These are phyloP conservation scores for Platanthera guangdongensis DNA, from an alignment of 106 monocot species.

Conservation along the genomic window DNA sequence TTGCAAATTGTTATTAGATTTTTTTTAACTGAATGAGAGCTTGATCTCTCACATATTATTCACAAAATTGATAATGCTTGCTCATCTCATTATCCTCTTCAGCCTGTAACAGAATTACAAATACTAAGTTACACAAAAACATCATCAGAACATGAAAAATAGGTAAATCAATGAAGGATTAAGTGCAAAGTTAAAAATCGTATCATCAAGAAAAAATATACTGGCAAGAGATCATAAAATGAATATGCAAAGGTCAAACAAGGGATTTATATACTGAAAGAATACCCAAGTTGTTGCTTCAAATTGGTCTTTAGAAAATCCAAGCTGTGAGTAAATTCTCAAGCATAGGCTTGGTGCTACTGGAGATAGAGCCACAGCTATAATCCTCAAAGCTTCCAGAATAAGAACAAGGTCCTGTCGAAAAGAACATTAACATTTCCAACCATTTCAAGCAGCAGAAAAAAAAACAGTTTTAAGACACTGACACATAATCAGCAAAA, in stretches of 20 bases:
- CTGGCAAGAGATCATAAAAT: background rate
- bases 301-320: conserved; percentile 78
- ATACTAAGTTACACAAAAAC: too few relatives aligned
- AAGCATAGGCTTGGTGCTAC: conserved; percentile 63
- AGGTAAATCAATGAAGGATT: background rate
- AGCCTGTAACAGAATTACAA: conserved; percentile 36
- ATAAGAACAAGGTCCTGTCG: conserved; percentile 91
- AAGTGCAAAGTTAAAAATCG: background rate
- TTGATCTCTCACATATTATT: too few relatives aligned
- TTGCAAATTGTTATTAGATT: too few relatives aligned
- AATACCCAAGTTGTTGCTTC: conserved; percentile 72
- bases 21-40: too few relatives aligned
- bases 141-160: too few relatives aligned
- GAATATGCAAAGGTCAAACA: background rate
- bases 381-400: conserved; percentile 81
- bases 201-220: background rate
- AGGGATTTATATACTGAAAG: background rate
- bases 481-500: too few relatives aligned
- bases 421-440: background rate
- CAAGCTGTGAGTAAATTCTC: conserved; percentile 78
- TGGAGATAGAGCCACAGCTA: conserved; percentile 84
- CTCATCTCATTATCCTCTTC: conserved; percentile 87
- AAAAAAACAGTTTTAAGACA: background rate
- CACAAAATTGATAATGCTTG: too few relatives aligned
- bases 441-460: background rate